These are phyloP conservation scores for Knoxdaviesia capensis DNA, from an alignment of 2,329 filamentous ascomycete genomes.

Conservation along the genomic window DNA sequence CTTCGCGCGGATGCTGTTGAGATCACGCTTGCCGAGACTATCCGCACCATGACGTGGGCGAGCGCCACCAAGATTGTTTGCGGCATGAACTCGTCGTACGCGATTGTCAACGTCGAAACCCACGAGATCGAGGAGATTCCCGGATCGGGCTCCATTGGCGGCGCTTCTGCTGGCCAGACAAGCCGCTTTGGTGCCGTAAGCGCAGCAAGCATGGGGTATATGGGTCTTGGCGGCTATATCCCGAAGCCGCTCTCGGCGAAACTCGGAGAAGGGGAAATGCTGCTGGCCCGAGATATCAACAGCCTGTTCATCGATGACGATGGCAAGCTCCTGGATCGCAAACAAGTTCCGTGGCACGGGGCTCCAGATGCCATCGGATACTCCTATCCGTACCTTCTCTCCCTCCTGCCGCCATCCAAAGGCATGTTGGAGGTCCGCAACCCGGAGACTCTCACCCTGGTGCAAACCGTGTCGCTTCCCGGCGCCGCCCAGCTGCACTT, in stretches of 20 bases:
- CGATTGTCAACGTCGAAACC: constrained; percentile 68
- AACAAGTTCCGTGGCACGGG: constrained; percentile 78
- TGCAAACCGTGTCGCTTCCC: constrained; percentile 69
- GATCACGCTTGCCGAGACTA: constrained; percentile 59
- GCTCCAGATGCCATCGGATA: constrained; percentile 87
- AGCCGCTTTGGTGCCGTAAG: constrained; percentile 68
- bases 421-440: constrained; percentile 80
- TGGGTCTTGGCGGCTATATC: constrained; percentile 80
- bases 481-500: constrained; percentile 76
- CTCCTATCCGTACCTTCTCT: constrained; percentile 87
- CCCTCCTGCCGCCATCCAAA: constrained; percentile 65
- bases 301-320: constrained; percentile 76
- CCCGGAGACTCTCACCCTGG: constrained; percentile 70
- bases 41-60: constrained; percentile 82
- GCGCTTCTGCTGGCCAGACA: constrained; percentile 38
- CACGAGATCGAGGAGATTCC: constrained; percentile 58
- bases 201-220: constrained; percentile 83
- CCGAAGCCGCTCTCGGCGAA: constrained; percentile 76
- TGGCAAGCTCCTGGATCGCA: constrained; percentile 62
- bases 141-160: constrained; percentile 52
- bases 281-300: constrained; percentile 96
- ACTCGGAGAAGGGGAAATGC: constrained; percentile 61
- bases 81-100: constrained; percentile 80
- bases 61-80: constrained; percentile 72
- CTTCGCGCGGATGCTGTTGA: constrained; percentile 54